These are phyloP conservation scores for Talaromyces wortmannii DNA, from an alignment of 495 filamentous ascomycete species.

Conservation along the genomic window DNA sequence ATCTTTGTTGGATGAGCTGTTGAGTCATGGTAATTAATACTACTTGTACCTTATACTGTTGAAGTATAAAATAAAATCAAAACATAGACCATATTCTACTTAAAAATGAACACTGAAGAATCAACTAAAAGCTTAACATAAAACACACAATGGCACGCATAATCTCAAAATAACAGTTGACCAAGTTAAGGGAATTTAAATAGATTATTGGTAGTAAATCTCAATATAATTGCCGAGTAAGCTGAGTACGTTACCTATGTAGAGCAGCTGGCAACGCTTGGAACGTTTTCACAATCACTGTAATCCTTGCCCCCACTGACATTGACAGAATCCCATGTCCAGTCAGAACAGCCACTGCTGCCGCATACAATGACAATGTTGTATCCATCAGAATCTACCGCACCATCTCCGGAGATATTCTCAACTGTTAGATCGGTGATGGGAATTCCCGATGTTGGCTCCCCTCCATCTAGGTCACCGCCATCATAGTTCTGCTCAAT, in stretches of 20 bases:
- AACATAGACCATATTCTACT: too few species aligned
- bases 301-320: slow-evolving; percentile 41
- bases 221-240: too few species aligned
- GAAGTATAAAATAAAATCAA: too few species aligned
- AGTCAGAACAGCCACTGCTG: slow-evolving; percentile 23
- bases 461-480: slow-evolving; percentile 40
- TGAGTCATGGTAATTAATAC: too few species aligned
- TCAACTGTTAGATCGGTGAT: slow-evolving; percentile 46
- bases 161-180: too few species aligned
- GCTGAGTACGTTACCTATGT: neutral
- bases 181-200: too few species aligned
- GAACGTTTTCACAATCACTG: slow-evolving; percentile 33
- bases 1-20: too few species aligned
- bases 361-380: slow-evolving; percentile 47
- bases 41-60: too few species aligned
- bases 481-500: slow-evolving; percentile 60
- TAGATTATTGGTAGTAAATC: too few species aligned
- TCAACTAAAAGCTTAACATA: too few species aligned
- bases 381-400: slow-evolving; percentile 27
- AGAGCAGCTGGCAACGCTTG: slow-evolving; percentile 18
- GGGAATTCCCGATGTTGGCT: slow-evolving; percentile 47
- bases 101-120: too few species aligned
- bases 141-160: too few species aligned
- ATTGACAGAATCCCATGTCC: slow-evolving; percentile 39
- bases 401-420: slow-evolving; percentile 35